These are phyloP conservation scores for Hura crepitans DNA, from an alignment of 441 rosid genomes.

Conservation along the genomic window DNA sequence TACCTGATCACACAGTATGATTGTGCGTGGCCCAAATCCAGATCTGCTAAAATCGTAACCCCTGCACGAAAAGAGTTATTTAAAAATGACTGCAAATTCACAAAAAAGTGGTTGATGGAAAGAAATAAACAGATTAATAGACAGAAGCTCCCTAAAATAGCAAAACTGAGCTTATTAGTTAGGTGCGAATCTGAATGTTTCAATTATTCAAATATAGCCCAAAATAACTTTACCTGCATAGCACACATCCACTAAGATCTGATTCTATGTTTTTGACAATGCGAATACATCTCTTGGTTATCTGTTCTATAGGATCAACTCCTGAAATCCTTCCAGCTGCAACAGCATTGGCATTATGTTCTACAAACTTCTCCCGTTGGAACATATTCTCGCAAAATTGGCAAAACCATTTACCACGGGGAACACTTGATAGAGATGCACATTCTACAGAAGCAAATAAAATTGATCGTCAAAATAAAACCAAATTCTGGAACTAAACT, in stretches of 20 bases:
- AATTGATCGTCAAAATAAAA: conserved; percentile 18
- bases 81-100: conserved; percentile 17
- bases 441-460: conserved; percentile 51
- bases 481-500: conserved; percentile 19
- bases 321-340: conserved; percentile 79
- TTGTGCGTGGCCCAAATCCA: conserved; percentile 77
- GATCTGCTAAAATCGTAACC: conserved; percentile 66
- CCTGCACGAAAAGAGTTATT: conserved; percentile 30
- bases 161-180: conserved; percentile 1
- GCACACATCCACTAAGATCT: conserved; percentile 67
- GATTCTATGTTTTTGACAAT: conserved; percentile 73
- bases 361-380: conserved; percentile 54
- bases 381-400: conserved; percentile 71
- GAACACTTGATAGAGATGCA: conserved; percentile 61
- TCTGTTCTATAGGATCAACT: conserved; percentile 68
- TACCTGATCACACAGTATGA: conserved; percentile 74
- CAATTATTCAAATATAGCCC: conserved; percentile 15
- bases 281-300: conserved; percentile 78
- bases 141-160: background rate
- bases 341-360: conserved; percentile 61
- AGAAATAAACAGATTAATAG: conserved; percentile 11
- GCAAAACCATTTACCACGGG: conserved; percentile 92
- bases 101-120: background rate
- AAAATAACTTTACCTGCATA: conserved; percentile 65
- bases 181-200: conserved; percentile 12